Conservation (phyloP, 106 monocot species). For the Posidonia australis region DNA sequence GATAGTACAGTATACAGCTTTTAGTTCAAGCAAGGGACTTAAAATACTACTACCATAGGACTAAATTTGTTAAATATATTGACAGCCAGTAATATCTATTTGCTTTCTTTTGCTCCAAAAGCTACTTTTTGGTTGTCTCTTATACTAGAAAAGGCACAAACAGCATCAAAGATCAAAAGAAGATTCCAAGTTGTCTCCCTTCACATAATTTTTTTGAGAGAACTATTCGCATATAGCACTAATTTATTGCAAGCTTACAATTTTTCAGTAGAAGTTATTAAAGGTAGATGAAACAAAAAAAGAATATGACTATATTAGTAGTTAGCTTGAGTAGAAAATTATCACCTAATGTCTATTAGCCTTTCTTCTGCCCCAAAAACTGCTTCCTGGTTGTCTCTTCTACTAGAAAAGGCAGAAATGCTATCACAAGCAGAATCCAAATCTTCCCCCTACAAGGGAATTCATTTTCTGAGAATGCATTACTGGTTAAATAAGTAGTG, state of each 20-base stretch:
- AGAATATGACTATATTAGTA: neutral
- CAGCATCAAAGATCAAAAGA: conserved; percentile 93
- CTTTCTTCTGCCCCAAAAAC: conserved; percentile 90
- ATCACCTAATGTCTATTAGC: conserved; percentile 76
- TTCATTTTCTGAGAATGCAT: neutral
- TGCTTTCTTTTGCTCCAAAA: conserved; percentile 85
- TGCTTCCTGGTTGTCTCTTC: conserved; percentile 75
- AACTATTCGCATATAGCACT: too few relatives aligned
- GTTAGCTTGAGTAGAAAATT: neutral
- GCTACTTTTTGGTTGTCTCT: conserved; percentile 77
- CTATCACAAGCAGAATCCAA: conserved; percentile 94
- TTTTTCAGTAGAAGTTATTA: too few relatives aligned
- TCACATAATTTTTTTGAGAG: too few relatives aligned
- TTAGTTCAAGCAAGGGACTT: too few relatives aligned
- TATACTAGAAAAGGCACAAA: conserved; percentile 82
- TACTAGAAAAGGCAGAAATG: conserved; percentile 89
- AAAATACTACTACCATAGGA: too few relatives aligned
- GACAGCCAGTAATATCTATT: conserved; percentile 76
- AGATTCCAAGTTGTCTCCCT: conserved; percentile 90
- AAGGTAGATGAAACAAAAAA: neutral
- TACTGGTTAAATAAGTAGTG: too few relatives aligned
- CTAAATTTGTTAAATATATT: too few relatives aligned
- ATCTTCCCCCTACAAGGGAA: conserved; percentile 55
- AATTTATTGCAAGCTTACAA: too few relatives aligned
- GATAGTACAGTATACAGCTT: too few relatives aligned